Evolutionary conservation across 805 yeast species (phyloP).

Genomic region (Candida glaebosa): DNA sequence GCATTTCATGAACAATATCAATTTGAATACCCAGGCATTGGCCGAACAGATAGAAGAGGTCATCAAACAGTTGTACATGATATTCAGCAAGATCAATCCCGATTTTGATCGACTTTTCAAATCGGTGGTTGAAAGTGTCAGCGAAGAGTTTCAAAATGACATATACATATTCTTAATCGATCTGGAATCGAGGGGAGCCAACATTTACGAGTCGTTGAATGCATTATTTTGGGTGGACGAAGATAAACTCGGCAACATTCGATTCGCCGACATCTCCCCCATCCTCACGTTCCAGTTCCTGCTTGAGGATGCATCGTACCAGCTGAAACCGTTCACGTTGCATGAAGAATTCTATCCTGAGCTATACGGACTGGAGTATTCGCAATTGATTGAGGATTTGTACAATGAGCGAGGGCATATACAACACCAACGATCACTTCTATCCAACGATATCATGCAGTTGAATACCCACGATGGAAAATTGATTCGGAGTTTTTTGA

Average conservation of each 20-base stretch:
- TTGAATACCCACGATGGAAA: constrained; percentile 40
- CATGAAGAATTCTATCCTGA: constrained; percentile 34
- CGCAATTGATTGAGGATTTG: constrained; percentile 19
- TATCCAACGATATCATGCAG: constrained; percentile 26
- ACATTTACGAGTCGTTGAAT: constrained; percentile 30
- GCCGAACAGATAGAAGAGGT: constrained; percentile 19
- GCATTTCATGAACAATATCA: neutral
- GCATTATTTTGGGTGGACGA: constrained; percentile 36
- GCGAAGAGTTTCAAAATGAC: constrained; percentile 15
- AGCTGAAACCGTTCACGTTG: constrained; percentile 19
- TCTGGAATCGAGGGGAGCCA: constrained; percentile 20
- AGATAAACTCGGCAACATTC: constrained; percentile 25
- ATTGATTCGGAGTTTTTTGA: constrained; percentile 24
- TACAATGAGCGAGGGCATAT: constrained; percentile 13
- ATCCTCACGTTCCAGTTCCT: constrained; percentile 27
- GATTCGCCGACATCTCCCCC: constrained; percentile 26
- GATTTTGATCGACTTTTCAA: constrained; percentile 16
- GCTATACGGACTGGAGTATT: constrained; percentile 23
- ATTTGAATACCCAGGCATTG: constrained; percentile 18
- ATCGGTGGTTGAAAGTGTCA: constrained; percentile 25
- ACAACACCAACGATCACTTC: constrained; percentile 14
- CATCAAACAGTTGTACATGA: constrained; percentile 10
- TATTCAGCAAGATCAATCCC: constrained; percentile 3
- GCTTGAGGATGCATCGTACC: constrained; percentile 22
- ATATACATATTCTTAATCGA: constrained; percentile 32